Base-by-base conservation (phyloP, 179 eudicot species). In the Gypsophila paniculata region DNA sequence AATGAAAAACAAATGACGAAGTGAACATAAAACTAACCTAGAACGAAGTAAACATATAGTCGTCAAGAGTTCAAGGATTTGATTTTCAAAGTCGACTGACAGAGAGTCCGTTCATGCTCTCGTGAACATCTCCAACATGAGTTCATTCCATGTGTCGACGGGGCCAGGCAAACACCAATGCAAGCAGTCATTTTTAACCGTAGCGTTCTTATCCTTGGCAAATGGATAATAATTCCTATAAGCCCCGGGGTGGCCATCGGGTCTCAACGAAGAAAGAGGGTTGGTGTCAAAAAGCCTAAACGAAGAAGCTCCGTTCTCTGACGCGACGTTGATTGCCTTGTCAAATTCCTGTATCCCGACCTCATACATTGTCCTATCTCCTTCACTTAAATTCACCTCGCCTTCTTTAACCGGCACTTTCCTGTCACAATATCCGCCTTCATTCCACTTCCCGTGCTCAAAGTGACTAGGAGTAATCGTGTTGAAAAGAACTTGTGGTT, bases 141-240 rank as follows among this genome's bases (percentile, higher is more conserved):
- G 68, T 38, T 87, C 90, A 69, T 92, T 92, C 96, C 94, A 90
- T 0, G 89, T 75, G 32, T 92, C 98, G 17, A 92, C 85, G 3
- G 98, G 98, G 2, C 98, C 98, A 0, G 98, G 96, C 80, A 92
- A 82, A 76, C 98, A 92, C 98, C 98, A 92, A 80, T 92, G 98
- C 82, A 92, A 65, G 61, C 98, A 92, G 68, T 92, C 98, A 68
- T 79, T 82, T 62, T 87, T 91, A 65, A 89, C 80, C 73, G 82
- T 85, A 0, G 78, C 91, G 12, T 84, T 71, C 72, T 78, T 81
- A 59, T 83, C 88, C 74, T 75, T 68, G 2, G 84, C 87, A 77
- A 79, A 86, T 1, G 96, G 93, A 15, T 85, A 88, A 38, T 76
- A 84, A 65, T 75, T 72, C 62, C 98, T 53, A 73, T 90, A 93